phyloP scores from a whole-genome alignment of 768 basidiomycete genomes.

The Leccinum rimulosum region DNA sequence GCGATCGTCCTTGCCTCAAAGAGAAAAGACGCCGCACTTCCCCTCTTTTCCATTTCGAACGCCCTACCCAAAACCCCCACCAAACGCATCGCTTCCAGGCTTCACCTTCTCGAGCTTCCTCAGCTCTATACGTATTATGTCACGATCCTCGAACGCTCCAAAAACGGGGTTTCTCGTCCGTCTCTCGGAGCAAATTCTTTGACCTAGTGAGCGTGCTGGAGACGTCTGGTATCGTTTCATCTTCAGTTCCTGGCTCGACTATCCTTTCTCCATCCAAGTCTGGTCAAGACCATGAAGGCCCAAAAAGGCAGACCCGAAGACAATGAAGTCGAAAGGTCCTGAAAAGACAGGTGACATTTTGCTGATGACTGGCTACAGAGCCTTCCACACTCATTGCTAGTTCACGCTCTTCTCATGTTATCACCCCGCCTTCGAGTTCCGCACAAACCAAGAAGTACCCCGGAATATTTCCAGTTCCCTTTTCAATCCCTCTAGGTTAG shows the following conservation, averaged over 20 bases:
- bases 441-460: slow-evolving; percentile 33
- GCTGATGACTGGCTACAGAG: background rate
- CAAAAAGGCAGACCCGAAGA: too few species aligned
- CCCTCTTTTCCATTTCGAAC: slow-evolving; percentile 41
- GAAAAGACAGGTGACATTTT: too few species aligned
- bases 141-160: slow-evolving; percentile 53
- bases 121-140: slow-evolving; percentile 67
- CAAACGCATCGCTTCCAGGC: slow-evolving; percentile 46
- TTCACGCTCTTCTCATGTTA: slow-evolving; percentile 21
- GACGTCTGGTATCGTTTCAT: slow-evolving; percentile 61
- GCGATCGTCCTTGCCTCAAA: slow-evolving; percentile 61
- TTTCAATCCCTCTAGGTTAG: slow-evolving; percentile 1
- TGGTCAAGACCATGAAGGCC: slow-evolving; percentile 19
- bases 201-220: slow-evolving; percentile 74
- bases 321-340: too few species aligned
- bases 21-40: slow-evolving; percentile 56
- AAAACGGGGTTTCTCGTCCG: slow-evolving; percentile 53
- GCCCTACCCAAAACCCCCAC: slow-evolving; percentile 40
- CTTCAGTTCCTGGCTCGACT: slow-evolving; percentile 30
- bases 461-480: slow-evolving; percentile 32
- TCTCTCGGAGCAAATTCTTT: slow-evolving; percentile 72
- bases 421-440: slow-evolving; percentile 37
- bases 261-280: slow-evolving; percentile 43
- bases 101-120: slow-evolving; percentile 51
- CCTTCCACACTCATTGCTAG: slow-evolving; percentile 28